These are phyloP conservation scores for Piloderma croceum DNA, from an alignment of 768 basidiomycete genomes.

Conservation along the genomic window DNA sequence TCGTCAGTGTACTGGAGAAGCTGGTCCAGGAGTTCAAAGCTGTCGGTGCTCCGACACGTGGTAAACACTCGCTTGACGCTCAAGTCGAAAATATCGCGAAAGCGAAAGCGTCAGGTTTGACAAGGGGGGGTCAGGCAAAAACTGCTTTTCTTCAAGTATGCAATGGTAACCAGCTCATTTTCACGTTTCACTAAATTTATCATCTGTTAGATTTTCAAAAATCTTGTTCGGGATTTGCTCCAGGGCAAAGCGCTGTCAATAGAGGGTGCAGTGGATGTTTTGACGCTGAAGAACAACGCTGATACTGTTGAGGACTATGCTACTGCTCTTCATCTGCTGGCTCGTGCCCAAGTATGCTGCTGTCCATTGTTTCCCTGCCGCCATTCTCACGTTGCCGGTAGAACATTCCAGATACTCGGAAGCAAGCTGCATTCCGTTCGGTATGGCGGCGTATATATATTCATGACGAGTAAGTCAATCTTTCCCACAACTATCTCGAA, in stretches of 20 bases:
- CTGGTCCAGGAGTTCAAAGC: constrained; percentile 59
- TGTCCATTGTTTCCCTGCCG: not conserved
- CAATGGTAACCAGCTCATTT: not conserved
- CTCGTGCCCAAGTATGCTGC: constrained; percentile 43
- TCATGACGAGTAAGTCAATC: constrained; percentile 72
- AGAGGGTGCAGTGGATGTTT: constrained; percentile 78
- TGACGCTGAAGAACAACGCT: constrained; percentile 80
- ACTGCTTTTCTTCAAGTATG: constrained; percentile 43
- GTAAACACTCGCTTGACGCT: constrained; percentile 57
- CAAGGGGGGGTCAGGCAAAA: constrained; percentile 41
- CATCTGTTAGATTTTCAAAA: constrained; percentile 60
- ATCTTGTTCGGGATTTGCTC: constrained; percentile 59
- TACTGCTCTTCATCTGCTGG: constrained; percentile 62
- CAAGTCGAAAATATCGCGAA: constrained; percentile 62
- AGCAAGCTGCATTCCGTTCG: constrained; percentile 61
- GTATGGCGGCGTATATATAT: constrained; percentile 87
- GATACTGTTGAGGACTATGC: constrained; percentile 57
- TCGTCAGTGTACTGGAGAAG: constrained; percentile 76
- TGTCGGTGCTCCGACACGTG: constrained; percentile 42
- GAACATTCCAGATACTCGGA: constrained; percentile 58
- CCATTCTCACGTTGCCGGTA: not conserved
- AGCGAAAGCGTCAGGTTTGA: constrained; percentile 43
- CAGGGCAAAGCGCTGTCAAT: constrained; percentile 68
- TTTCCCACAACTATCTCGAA: not conserved
- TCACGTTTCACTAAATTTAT: not conserved